Evolutionary conservation across 73 alveolate species (phyloP).

Genomic region (Blepharisma stoltei): DNA sequence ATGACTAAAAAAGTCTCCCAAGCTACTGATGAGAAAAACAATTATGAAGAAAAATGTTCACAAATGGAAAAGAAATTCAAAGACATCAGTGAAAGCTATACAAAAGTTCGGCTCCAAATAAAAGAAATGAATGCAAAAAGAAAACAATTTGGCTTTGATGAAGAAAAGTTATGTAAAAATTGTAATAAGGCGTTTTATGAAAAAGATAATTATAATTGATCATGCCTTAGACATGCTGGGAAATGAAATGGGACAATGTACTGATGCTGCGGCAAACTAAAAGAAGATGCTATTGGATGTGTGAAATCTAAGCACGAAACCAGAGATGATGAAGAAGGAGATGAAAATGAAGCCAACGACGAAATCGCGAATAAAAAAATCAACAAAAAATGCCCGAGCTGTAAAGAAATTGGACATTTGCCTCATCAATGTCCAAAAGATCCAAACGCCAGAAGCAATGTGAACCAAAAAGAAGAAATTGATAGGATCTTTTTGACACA

Average conservation of each 20-base stretch:
- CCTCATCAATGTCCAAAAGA: conserved; percentile 57
- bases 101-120: not conserved
- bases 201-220: conserved; percentile 62
- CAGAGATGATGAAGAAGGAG: conserved; percentile 67
- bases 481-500: not conserved
- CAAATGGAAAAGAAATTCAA: conserved; percentile 5
- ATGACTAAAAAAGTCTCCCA: not conserved
- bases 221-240: conserved; percentile 58
- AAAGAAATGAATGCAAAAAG: conserved; percentile 16
- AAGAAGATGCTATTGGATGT: conserved; percentile 64
- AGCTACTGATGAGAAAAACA: not conserved
- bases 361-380: conserved; percentile 10
- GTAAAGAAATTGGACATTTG: not conserved
- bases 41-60: not conserved
- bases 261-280: conserved; percentile 76
- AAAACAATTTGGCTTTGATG: conserved; percentile 10
- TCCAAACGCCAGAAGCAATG: conserved; percentile 54
- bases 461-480: conserved; percentile 37
- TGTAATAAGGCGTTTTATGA: conserved; percentile 62
- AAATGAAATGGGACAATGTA: conserved; percentile 58
- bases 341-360: conserved; percentile 18
- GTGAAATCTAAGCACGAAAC: conserved; percentile 59
- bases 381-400: not conserved
- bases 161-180: conserved; percentile 52
- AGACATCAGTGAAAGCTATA: not conserved